Base-by-base conservation (phyloP, 768 basidiomycete species). In the Phaeolepiota aurea region DNA sequence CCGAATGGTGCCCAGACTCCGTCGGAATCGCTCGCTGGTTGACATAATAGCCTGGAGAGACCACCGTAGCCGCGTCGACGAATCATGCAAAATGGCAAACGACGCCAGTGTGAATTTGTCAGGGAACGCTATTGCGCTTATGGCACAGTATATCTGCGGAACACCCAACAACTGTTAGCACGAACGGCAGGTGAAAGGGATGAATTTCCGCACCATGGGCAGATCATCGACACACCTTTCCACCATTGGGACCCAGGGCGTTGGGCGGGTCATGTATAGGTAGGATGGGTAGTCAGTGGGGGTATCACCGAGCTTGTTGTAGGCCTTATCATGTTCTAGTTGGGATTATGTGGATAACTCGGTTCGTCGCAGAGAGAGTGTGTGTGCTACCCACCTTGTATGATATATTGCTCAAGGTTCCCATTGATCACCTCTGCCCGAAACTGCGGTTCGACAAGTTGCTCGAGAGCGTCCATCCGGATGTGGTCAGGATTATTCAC, bases 71-170 rank as follows among this genome's bases (percentile, higher is more conserved):
- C 47, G 44, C 2, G 44, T 32, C 1, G 65, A 60, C 0, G 65
- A 65, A 37, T 63, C 57, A 20, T 69, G 65, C 2, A 71, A 52
- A 30, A 65, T 61, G 1, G 66, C 67, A 18, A 71, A 54, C 1
- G 63, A 62, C 0, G 65, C 55, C 11, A 71, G 37, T 2, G 68
- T 65, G 35, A 67, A 62, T 30, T 54, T 53, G 0, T 51, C 41
- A 2, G 68, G 67, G 31, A 53, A 51, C 2, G 61, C 25, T 1
- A 66, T 39, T 1, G 59, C 59, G 18, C 55, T 50, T 4, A 57
- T 32, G 0, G 62, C 66, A 33, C 59, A 69, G 37, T 63, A 70
- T 1, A 65, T 44, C 68, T 70, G 37, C 2, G 1, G 7, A 30
- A 25, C 28, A 19, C 7, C 11, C 1, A 20, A 35, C 15, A 31